Evolutionary conservation across 129 eudicot species (phyloP).

Genomic region (Lactuca saligna): DNA sequence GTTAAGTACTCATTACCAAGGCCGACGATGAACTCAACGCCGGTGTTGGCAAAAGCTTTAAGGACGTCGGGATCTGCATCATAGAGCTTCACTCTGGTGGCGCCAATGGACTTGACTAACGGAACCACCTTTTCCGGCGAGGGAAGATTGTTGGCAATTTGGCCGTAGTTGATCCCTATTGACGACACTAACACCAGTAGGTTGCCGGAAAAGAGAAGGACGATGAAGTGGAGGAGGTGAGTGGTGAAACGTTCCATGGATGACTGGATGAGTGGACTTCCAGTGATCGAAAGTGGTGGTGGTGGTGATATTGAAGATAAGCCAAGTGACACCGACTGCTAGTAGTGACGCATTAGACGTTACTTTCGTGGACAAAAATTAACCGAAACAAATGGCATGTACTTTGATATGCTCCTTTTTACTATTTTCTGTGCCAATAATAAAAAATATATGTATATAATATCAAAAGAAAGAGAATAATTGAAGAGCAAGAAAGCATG

Average conservation of each 20-base stretch:
- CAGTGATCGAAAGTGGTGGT: conserved; percentile 14
- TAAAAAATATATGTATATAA: neutral
- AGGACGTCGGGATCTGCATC: conserved; percentile 81
- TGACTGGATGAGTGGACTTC: neutral
- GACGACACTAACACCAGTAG: conserved; percentile 30
- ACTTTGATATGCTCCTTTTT: conserved; percentile 1
- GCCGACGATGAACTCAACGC: conserved; percentile 60
- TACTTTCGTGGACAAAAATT: conserved; percentile 17
- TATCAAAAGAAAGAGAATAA: conserved; percentile 23
- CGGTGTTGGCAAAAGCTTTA: conserved; percentile 75
- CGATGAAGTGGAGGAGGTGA: conserved; percentile 23
- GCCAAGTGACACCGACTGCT: conserved; percentile 15
- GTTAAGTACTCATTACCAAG: conserved; percentile 62
- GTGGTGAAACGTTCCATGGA: conserved; percentile 21
- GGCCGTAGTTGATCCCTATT: conserved; percentile 90
- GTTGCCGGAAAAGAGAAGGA: conserved; percentile 18
- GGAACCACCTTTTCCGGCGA: conserved; percentile 63
- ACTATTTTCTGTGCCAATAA: neutral
- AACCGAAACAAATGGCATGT: conserved; percentile 16
- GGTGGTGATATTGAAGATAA: conserved; percentile 30
- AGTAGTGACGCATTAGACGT: conserved; percentile 11
- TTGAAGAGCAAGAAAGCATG: conserved; percentile 25
- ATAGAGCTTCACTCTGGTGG: conserved; percentile 69
- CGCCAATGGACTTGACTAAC: conserved; percentile 67
- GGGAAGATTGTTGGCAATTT: conserved; percentile 80